Evolutionary conservation across 192 early-diverging fungal genomes (phyloP), one percentile per base, ranked within the genome.

Genomic region (Jimgerdemannia flammicorona): DNA sequence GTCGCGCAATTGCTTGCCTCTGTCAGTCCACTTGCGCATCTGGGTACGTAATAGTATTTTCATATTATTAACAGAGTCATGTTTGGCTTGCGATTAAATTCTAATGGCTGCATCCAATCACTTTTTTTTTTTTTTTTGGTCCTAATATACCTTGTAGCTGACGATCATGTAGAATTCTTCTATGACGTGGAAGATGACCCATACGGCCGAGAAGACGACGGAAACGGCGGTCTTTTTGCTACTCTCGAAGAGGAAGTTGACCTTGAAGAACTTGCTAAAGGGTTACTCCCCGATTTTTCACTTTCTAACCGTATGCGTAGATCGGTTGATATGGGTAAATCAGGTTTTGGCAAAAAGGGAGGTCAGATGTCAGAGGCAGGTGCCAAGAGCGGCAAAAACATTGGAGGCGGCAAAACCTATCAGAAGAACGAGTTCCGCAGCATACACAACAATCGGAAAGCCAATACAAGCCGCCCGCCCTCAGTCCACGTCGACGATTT

Each of bases 401-500:
- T 80, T 17, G 79, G 79, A 43, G 79, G 79, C 0, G 79, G 79
- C 10, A 80, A 80, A 43, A 75, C 75, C 18, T 80, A 80, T 39
- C 74, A 76, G 40, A 76, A 75, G 43, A 80, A 80, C 39, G 79
- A 80, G 66, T 80, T 80, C 69, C 70, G 79, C 65, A 75, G 70
- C 59, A 73, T 80, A 43, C 79, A 80, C 73, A 75, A 75, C 19
- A 69, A 77, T 20, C 70, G 74, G 42, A 72, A 75, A 20, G 79
- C 75, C 3, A 80, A 80, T 64, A 77, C 79, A 14, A 80, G 79
- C 44, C 75, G 79, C 9, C 79, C 79, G 8, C 79, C 79, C 39
- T 80, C 79, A 20, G 79, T 80, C 20, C 79, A 80, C 69, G 79
- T 80, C 4, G 79, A 80, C 73, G 79, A 80, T 68, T 80, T 80